Evolutionary conservation across 169 alveolate species (phyloP), one percentile per base, ranked within the genome.

Genomic region (Besnoitia besnoiti): DNA sequence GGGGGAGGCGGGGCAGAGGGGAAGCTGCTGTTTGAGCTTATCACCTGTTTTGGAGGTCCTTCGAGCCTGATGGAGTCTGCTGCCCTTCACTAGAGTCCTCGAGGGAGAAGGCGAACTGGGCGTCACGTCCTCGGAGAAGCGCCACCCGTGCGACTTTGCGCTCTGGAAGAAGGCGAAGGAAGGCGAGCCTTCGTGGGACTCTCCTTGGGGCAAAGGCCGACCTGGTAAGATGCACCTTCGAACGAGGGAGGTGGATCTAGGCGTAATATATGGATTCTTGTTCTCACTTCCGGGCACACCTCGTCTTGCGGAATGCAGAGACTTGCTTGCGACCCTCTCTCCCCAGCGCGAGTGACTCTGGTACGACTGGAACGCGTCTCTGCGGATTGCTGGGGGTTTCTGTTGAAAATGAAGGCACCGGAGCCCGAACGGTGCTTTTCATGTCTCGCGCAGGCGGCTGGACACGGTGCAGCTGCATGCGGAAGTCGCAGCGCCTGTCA

Each of bases 181-280:
- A 47, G 98, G 96, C 85, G 99, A 99, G 95, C 99, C 99, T 7
- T 95, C 93, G 89, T 99, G 99, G 99, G 98, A 96, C 27, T 97
- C 99, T 39, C 99, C 99, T 0, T 99, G 99, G 99, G 99, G 99
- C 44, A 94, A 96, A 85, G 99, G 99, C 49, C 96, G 99, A 91
- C 99, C 99, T 10, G 99, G 98, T 95, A 40, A 19, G 59, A 51
- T 24, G 67, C 24, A 51, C n/a, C 67, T 51, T 51, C 24, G n/a
- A 51, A 16, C 67, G n/a, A n/a, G n/a, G n/a, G n/a, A n/a, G n/a
- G n/a, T n/a, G n/a, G n/a, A n/a, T n/a, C n/a, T n/a, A n/a, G 7
- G 59, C 59, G 59, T 49, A 10, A 16, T 49, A 16, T 49, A 7
- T 7, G 16, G 59, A 7, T 49, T 49, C 24, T 49, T n/a, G 67